A percentile compares a stretch with the other conserved stretches of the same genome.
Conservation (phyloP, 108 stramenopile genomes). For the Phaeodactylum tricornutum region DNA sequence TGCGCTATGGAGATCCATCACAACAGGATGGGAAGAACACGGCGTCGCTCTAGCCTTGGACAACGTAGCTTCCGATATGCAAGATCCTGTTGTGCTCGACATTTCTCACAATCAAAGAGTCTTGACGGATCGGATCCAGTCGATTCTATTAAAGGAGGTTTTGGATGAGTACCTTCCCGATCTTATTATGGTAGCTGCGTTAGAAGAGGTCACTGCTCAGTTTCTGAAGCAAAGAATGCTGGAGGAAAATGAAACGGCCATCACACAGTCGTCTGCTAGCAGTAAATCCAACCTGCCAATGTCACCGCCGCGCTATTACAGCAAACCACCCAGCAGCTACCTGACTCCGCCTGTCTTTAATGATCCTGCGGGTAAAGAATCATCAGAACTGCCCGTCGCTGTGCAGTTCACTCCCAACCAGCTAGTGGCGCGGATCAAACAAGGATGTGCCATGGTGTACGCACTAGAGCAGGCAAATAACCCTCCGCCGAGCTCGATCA, state of each 20-base stretch:
- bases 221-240: neutral
- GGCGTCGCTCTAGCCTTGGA: neutral
- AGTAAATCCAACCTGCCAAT: neutral
- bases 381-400: neutral
- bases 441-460: slow-evolving; percentile 6
- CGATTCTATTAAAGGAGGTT: neutral
- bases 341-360: neutral
- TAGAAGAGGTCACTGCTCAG: slow-evolving; percentile 8
- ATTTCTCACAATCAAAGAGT: neutral
- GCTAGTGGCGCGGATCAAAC: slow-evolving; percentile 9
- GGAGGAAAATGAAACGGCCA: neutral
- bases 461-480: neutral
- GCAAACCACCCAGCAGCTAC: slow-evolving; percentile 1
- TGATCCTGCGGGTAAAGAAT: neutral
- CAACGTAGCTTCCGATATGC: slow-evolving; percentile 1
- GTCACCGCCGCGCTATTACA: slow-evolving; percentile 1
- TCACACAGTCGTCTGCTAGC: neutral
- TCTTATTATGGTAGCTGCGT: neutral
- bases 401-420: slow-evolving; percentile 5
- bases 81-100: neutral
- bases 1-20: slow-evolving; percentile 5
- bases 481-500: neutral
- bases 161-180: slow-evolving; percentile 2
- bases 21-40: neutral
- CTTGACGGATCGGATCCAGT: neutral